Evolutionary conservation across 768 basidiomycete genomes (phyloP).

Genomic region (Lactarius hatsudake): DNA sequence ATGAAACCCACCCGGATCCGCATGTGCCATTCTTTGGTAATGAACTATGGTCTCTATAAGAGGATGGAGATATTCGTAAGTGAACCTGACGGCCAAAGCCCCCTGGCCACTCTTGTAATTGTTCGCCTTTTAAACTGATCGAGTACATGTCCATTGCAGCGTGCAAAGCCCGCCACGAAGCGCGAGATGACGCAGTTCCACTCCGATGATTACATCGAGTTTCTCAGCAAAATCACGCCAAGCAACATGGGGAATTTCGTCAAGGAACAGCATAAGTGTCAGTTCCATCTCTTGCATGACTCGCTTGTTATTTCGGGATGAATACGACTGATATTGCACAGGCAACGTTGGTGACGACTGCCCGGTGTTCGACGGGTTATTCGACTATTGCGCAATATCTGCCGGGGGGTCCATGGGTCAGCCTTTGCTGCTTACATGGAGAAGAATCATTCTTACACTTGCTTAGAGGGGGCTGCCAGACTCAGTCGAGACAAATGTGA

Average conservation of each 20-base stretch:
- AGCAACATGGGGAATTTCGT: slow-evolving; percentile 92
- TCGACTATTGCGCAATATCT: slow-evolving; percentile 98
- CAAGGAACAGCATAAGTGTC: slow-evolving; percentile 96
- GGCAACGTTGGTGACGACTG: slow-evolving; percentile 99
- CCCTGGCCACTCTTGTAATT: too few relatives aligned
- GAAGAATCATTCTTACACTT: background rate
- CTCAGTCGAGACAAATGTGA: slow-evolving; percentile 96
- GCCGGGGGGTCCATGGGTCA: slow-evolving; percentile 99
- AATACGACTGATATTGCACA: slow-evolving; percentile 33
- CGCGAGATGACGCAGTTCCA: slow-evolving; percentile 99
- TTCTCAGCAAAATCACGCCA: slow-evolving; percentile 89
- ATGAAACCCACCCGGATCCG: slow-evolving; percentile 99
- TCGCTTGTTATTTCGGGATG: background rate
- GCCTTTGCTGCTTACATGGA: slow-evolving; percentile 30
- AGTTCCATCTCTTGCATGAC: slow-evolving; percentile 28
- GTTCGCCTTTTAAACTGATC: slow-evolving; percentile 3
- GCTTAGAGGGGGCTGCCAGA: slow-evolving; percentile 90
- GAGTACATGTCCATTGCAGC: slow-evolving; percentile 44
- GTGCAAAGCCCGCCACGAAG: slow-evolving; percentile 98
- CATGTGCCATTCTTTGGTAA: slow-evolving; percentile 99
- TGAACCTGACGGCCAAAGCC: slow-evolving; percentile 21
- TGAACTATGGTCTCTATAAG: slow-evolving; percentile 99
- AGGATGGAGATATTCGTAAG: slow-evolving; percentile 99
- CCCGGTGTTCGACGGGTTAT: slow-evolving; percentile 96
- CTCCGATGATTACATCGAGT: slow-evolving; percentile 98